Evolutionary conservation across 2,329 filamentous ascomycete genomes (phyloP), one percentile per base, ranked within the genome.

Genomic region (Colletotrichum sp.): DNA sequence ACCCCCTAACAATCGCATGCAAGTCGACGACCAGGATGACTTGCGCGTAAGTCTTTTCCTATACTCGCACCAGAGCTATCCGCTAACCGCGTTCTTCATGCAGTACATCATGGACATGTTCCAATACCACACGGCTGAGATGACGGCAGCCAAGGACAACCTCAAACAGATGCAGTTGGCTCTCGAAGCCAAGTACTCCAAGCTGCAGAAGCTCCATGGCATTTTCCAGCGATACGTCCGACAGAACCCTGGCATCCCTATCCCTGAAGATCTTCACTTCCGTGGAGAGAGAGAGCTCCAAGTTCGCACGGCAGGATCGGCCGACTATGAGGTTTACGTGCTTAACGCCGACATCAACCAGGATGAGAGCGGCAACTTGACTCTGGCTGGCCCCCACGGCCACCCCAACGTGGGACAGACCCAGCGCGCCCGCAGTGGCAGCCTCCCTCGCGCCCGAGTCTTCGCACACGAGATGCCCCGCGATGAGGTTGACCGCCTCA

Each of bases 261-360:
- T 52, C 0, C 44, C 44, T 0, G 44, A 52, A 13, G 44, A 52
- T 22, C 44, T 52, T 8, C n/a, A 52, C 44, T 52, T 52, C 12
- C 44, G 44, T 6, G 44, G 12, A 22, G 44, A 52, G 10, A 52
- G 44, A 13, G 44, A 52, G 10, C 44, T 24, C 44, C 12, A 22
- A 13, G n/a, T 52, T 52, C 44, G 44, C n/a, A 52, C 44, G 10
- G 44, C 44, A 52, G 44, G 44, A 52, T 52, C 44, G 44, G 44
- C n/a, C 44, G n/a, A 52, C n/a, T 52, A 52, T 22, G 44, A 52
- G n/a, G 44, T 52, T n/a, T 52, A 52, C n/a, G n/a, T 52, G n/a
- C 44, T 52, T 6, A 24, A 22, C 16, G 44, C 44, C 44, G n/a
- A 52, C n/a, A 52, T 52, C 44, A 13, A 52, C 10, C n/a, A 24